phyloP scores from a whole-genome alignment of 176 grass and related monocot genomes.

The Eleusine coracana region DNA sequence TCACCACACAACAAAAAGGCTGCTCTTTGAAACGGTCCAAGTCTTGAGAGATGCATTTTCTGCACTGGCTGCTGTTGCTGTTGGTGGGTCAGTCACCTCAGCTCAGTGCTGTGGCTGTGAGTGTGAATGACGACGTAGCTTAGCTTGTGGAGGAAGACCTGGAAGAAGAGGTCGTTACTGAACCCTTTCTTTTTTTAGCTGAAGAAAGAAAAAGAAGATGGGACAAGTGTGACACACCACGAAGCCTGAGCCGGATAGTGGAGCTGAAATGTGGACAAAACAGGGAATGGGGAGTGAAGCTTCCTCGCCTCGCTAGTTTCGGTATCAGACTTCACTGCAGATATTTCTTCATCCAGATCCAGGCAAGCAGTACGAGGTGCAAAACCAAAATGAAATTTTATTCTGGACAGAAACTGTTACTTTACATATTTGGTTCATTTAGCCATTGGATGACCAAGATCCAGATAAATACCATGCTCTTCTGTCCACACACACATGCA shows the following conservation, averaged over 20 bases:
- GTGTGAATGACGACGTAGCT: not conserved
- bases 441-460: not conserved
- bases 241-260: not conserved
- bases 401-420: not conserved
- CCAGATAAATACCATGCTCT: conserved; percentile 5
- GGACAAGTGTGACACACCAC: conserved; percentile 5
- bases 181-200: not conserved
- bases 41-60: conserved; percentile 16
- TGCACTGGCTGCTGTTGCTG: not conserved
- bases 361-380: not conserved
- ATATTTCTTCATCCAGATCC: not conserved
- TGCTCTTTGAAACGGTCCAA: conserved; percentile 57
- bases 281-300: conserved; percentile 6
- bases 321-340: not conserved
- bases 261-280: conserved; percentile 25
- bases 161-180: conserved; percentile 31
- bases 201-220: not conserved
- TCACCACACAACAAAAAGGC: conserved; percentile 8
- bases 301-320: conserved; percentile 27
- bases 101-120: conserved; percentile 13
- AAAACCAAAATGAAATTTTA: conserved; percentile 1
- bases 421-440: conserved; percentile 19
- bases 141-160: conserved; percentile 44
- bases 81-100: conserved; percentile 28
- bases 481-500: not conserved